Evolutionary conservation across 257 asterid genomes (phyloP), one percentile per base, ranked within the genome.

Genomic region (Solanum virginianum): DNA sequence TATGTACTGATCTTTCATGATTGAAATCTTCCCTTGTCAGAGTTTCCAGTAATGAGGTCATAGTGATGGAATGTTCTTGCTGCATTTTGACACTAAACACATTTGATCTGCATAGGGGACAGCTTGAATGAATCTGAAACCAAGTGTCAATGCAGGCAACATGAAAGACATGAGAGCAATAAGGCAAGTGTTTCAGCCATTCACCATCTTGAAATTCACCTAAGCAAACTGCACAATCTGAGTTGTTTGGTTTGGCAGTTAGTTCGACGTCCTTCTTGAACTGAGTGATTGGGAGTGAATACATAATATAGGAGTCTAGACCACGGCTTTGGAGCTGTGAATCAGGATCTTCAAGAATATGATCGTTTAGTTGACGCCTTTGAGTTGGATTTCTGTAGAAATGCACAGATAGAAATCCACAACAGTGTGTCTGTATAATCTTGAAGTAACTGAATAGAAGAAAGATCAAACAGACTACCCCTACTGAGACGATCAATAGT

Each of bases 91-190:
- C 51, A 16, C 74, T 45, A 20, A 66, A 75, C 1, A 91, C 89
- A 43, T 15, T 80, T 51, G 94, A 90, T 85, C 97, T 85, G 81
- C 96, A 94, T 2, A 94, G 84, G 0, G 98, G 98, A 56, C 97
- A 94, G 88, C 96, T 93, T 1, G 95, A 90, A 86, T 91, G 98
- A 8, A 93, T 88, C 89, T 93, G 95, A 88, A 94, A 94, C 98
- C 98, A 94, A 59, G 93, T 85, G 54, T 94, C 94, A 10, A 93
- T 93, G 80, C 98, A 93, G 3, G 95, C 88, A 41, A 94, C 94
- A 66, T 93, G 98, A 80, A 93, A 93, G 47, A 87, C 89, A 85
- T 94, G 98, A 14, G 94, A 88, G 85, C 97, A 93, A 77, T 22
- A 77, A 1, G 97, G 95, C 47, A 94, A 85, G 75, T 86, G 88